A percentile compares a stretch with the other conserved stretches of the same genome.
phyloP scores from a whole-genome alignment of 2,329 filamentous ascomycete genomes.

The Ceratocystis huliohia region DNA sequence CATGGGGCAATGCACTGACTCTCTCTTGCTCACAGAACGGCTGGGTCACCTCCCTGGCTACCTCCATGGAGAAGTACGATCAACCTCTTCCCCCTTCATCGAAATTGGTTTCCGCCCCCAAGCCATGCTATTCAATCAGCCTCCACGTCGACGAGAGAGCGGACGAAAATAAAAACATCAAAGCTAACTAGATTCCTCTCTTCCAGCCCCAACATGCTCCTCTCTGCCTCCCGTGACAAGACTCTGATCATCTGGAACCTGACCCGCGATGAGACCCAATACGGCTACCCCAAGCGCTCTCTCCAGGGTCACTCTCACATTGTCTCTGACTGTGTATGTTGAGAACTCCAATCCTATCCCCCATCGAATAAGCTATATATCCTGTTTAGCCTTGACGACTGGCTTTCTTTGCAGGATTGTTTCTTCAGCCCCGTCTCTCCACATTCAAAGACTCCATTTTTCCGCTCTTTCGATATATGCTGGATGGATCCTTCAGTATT shows the following conservation, averaged over 20 bases:
- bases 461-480: background rate
- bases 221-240: conserved; percentile 96
- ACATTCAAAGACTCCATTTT: background rate
- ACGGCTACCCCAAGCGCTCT: conserved; percentile 98
- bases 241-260: conserved; percentile 99
- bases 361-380: conserved; percentile 8
- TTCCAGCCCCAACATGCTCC: conserved; percentile 91
- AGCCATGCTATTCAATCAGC: background rate
- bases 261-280: conserved; percentile 93
- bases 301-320: conserved; percentile 99
- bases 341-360: conserved; percentile 16
- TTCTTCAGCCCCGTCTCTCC: conserved; percentile 6
- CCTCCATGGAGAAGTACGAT: conserved; percentile 93
- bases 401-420: background rate
- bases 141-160: background rate
- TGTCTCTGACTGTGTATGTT: conserved; percentile 97
- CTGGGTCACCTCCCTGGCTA: conserved; percentile 98
- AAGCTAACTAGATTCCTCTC: conserved; percentile 20
- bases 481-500: background rate
- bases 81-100: conserved; percentile 16
- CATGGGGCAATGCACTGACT: conserved; percentile 20
- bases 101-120: background rate
- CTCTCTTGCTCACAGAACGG: conserved; percentile 48
- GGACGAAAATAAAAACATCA: background rate
- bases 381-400: background rate